A percentile compares a stretch with the other conserved stretches of the same genome.
Conservation (phyloP, 108 stramenopile genomes). For the Chaetoceros muelleri region DNA sequence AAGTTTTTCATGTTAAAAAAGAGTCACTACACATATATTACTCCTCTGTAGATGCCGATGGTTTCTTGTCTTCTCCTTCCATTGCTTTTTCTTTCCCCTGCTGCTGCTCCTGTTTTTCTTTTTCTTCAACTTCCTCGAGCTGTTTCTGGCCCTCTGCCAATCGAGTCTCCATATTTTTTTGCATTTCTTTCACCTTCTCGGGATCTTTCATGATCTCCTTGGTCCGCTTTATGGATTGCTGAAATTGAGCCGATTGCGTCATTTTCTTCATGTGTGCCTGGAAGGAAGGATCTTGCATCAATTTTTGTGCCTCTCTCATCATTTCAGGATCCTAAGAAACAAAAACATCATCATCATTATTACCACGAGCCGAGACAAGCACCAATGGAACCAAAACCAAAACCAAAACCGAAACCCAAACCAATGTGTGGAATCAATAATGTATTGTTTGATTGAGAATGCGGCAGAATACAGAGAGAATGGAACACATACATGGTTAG, state of each 20-base stretch:
- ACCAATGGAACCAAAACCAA: constrained; percentile 1
- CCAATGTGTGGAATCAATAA: no score
- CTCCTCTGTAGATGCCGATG: no score
- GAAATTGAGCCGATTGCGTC: constrained; percentile 47
- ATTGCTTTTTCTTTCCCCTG: constrained; percentile 18
- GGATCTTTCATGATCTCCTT: constrained; percentile 64
- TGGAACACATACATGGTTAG: no score
- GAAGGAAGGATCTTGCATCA: constrained; percentile 79
- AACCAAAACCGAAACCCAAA: no score
- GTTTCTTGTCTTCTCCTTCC: constrained; percentile 15
- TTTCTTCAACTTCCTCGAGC: constrained; percentile 43
- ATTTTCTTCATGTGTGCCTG: constrained; percentile 77
- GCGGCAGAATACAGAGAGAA: no score
- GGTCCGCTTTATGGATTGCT: constrained; percentile 45
- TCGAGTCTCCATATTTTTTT: constrained; percentile 44
- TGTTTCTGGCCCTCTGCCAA: constrained; percentile 56
- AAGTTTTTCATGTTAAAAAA: no score
- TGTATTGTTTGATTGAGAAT: no score
- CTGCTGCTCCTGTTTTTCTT: constrained; percentile 24
- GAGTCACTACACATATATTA: no score
- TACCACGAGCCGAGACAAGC: no score
- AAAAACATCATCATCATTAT: background rate
- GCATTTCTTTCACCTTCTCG: constrained; percentile 64
- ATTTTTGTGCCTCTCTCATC: constrained; percentile 74
- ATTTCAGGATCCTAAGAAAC: constrained; percentile 73